A percentile compares a stretch with the other conserved stretches of the same genome.
These are phyloP conservation scores for Lineolata rhizophorae DNA, from an alignment of 495 filamentous ascomycete genomes.

Conservation along the genomic window DNA sequence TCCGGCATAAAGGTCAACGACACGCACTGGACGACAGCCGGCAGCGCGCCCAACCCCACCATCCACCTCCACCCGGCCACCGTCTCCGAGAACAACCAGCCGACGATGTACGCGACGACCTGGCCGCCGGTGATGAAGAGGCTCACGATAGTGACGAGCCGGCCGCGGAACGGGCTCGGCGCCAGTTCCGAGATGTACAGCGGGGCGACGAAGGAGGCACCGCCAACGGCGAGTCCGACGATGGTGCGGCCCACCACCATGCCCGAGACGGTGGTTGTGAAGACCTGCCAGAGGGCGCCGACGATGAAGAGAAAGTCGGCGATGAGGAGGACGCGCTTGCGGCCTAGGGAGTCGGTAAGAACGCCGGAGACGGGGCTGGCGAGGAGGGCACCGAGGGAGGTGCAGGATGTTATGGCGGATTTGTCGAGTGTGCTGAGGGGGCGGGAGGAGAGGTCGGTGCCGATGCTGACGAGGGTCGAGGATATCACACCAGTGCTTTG, in stretches of 20 bases:
- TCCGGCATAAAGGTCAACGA: conserved; percentile 55
- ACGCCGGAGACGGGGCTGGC: conserved; percentile 55
- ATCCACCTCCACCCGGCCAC: conserved; percentile 68
- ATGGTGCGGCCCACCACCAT: conserved; percentile 68
- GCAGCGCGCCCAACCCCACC: conserved; percentile 65
- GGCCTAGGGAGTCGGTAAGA: conserved; percentile 51
- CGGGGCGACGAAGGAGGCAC: conserved; percentile 63
- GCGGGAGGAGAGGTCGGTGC: conserved; percentile 44
- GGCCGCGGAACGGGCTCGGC: conserved; percentile 49
- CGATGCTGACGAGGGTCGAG: conserved; percentile 62
- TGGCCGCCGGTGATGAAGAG: conserved; percentile 75
- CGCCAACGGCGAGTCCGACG: conserved; percentile 65
- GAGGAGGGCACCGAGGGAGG: conserved; percentile 57
- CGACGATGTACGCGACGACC: conserved; percentile 64
- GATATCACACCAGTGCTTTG: conserved; percentile 77
- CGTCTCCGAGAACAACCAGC: conserved; percentile 38
- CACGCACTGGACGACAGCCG: conserved; percentile 46
- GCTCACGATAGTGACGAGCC: conserved; percentile 53
- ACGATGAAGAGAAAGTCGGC: conserved; percentile 59
- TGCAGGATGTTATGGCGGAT: conserved; percentile 62
- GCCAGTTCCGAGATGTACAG: conserved; percentile 67
- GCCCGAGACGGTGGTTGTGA: conserved; percentile 31
- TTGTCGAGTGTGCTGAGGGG: conserved; percentile 56
- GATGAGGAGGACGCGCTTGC: conserved; percentile 52
- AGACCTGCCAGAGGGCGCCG: conserved; percentile 52